Conservation (phyloP, 2,329 filamentous ascomycete species). For the Microsporum ferrugineum region DNA sequence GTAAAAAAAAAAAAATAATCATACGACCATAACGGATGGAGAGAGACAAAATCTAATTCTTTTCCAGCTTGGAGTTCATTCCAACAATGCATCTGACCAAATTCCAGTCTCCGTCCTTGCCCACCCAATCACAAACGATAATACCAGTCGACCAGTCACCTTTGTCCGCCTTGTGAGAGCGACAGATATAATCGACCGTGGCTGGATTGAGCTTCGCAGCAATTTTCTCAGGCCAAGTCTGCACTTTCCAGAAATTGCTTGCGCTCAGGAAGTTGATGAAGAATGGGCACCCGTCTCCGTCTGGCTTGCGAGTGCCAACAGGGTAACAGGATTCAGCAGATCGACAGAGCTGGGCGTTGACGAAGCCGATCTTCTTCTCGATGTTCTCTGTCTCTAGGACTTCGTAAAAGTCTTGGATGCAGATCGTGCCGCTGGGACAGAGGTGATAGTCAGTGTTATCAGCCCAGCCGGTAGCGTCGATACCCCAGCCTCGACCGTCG, state of each 20-base stretch:
- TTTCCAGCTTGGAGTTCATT: constrained; percentile 61
- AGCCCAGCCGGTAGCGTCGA: constrained; percentile 60
- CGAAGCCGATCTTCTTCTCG: constrained; percentile 64
- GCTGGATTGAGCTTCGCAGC: constrained; percentile 78
- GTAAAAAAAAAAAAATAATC: constrained; percentile 9
- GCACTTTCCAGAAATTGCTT: constrained; percentile 85
- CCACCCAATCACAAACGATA: constrained; percentile 90
- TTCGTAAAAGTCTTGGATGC: constrained; percentile 92
- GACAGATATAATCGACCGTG: constrained; percentile 48
- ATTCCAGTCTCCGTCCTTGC: constrained; percentile 79
- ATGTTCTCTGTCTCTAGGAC: constrained; percentile 65
- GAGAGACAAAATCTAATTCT: constrained; percentile 18
- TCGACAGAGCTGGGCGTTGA: constrained; percentile 64
- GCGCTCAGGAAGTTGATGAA: constrained; percentile 86
- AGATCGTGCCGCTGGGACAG: constrained; percentile 59
- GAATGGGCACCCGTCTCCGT: constrained; percentile 47
- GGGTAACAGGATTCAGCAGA: constrained; percentile 44
- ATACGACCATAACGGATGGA: neutral
- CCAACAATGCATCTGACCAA: constrained; percentile 74
- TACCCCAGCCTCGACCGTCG: constrained; percentile 43
- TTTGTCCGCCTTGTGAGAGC: constrained; percentile 41
- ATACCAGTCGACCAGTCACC: constrained; percentile 73
- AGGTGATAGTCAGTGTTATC: constrained; percentile 74
- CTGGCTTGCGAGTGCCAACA: constrained; percentile 20
- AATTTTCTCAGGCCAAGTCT: constrained; percentile 88